phyloP scores from a whole-genome alignment of 2,329 filamentous ascomycete genomes.

The Bipolaris sorokiniana region DNA sequence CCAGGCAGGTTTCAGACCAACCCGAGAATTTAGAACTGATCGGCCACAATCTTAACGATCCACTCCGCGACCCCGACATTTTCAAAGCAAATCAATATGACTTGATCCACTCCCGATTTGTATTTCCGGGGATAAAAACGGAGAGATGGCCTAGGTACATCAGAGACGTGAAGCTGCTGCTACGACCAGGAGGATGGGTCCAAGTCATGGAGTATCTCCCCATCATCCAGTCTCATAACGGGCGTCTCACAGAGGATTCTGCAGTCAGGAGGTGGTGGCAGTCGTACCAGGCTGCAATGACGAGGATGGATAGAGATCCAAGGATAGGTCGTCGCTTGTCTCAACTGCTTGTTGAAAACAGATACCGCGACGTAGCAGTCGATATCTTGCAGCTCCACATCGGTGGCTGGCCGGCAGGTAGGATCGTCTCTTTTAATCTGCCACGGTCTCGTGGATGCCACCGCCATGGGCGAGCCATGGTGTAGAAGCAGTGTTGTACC shows the following conservation, averaged over 20 bases:
- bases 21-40: constrained; percentile 47
- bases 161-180: constrained; percentile 72
- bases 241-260: constrained; percentile 66
- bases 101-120: constrained; percentile 78
- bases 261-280: constrained; percentile 47
- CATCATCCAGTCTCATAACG: constrained; percentile 85
- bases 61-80: constrained; percentile 43
- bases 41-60: constrained; percentile 49
- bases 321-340: constrained; percentile 42
- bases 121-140: constrained; percentile 73
- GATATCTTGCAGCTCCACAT: constrained; percentile 44
- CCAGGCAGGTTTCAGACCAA: constrained; percentile 38
- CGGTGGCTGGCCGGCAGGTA: constrained; percentile 48
- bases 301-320: constrained; percentile 41
- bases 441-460: neutral
- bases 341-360: constrained; percentile 37
- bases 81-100: constrained; percentile 78
- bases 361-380: constrained; percentile 40
- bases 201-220: constrained; percentile 89
- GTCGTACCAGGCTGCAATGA: constrained; percentile 45
- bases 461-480: too few relatives aligned
- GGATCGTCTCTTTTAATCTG: neutral
- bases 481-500: neutral
- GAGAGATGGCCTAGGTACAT: constrained; percentile 78
- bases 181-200: constrained; percentile 80